These are phyloP conservation scores for Neonectria punicea DNA, from an alignment of 2,329 filamentous ascomycete genomes.

Conservation along the genomic window DNA sequence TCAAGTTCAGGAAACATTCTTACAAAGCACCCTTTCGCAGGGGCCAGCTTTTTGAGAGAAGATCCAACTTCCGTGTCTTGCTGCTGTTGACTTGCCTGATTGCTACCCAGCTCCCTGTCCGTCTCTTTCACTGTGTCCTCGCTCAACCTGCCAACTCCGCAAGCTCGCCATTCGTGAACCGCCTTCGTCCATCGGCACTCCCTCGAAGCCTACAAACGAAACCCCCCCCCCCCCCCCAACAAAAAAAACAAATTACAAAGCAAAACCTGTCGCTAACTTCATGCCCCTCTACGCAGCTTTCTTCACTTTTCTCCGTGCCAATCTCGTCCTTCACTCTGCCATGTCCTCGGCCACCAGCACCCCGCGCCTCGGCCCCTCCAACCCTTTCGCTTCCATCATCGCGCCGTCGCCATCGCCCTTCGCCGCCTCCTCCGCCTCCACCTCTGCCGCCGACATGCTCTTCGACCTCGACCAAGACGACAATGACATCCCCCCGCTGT, in stretches of 20 bases:
- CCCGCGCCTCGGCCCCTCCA: constrained; percentile 67
- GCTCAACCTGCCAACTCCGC: constrained; percentile 2
- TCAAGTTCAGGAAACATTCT: constrained; percentile 37
- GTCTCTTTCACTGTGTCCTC: constrained; percentile 10
- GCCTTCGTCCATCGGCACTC: constrained; percentile 6
- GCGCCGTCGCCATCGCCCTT: constrained; percentile 65
- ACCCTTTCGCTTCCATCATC: constrained; percentile 47
- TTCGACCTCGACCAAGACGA: constrained; percentile 55
- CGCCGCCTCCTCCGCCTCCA: constrained; percentile 58
- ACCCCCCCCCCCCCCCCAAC: background rate
- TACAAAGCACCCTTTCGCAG: constrained; percentile 32
- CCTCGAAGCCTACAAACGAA: constrained; percentile 17
- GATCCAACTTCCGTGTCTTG: constrained; percentile 40
- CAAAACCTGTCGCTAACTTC: constrained; percentile 26
- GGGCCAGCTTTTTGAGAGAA: constrained; percentile 39
- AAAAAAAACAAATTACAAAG: background rate
- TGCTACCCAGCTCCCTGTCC: constrained; percentile 25
- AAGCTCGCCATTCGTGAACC: constrained; percentile 11
- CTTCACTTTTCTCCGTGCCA: constrained; percentile 83
- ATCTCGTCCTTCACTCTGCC: constrained; percentile 75
- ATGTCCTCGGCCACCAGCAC: constrained; percentile 73
- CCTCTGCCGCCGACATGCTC: constrained; percentile 69
- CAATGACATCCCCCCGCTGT: constrained; percentile 68
- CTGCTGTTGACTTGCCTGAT: constrained; percentile 36
- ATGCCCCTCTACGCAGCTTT: constrained; percentile 71